Percentiles rank a stretch among this genome's conserved stretches.
These are phyloP conservation scores for Monosporascus cannonballus DNA, from an alignment of 2,329 filamentous ascomycete species.

Conservation along the genomic window DNA sequence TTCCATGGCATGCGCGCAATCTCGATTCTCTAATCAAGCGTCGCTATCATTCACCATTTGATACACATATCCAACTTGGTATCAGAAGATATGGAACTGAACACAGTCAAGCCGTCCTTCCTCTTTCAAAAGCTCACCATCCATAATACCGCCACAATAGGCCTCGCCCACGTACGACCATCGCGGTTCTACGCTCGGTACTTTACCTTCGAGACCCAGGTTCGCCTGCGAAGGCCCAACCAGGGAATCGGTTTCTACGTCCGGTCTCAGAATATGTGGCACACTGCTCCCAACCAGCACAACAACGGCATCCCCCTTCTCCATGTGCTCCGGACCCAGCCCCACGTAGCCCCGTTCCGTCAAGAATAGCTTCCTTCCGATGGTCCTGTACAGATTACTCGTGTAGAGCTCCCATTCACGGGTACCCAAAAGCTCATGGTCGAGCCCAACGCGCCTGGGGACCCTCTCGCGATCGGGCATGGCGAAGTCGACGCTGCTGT, in stretches of 20 bases:
- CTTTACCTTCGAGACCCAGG: too few relatives aligned
- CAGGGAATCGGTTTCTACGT: not conserved
- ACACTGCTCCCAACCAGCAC: constrained; percentile 24
- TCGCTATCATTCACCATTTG: too few relatives aligned
- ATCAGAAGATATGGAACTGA: not conserved
- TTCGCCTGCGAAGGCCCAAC: not conserved
- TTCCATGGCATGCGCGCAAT: too few relatives aligned
- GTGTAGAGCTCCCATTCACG: constrained; percentile 7
- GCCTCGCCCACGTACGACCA: constrained; percentile 26
- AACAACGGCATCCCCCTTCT: constrained; percentile 19
- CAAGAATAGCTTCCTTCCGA: constrained; percentile 17
- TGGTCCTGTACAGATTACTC: constrained; percentile 7
- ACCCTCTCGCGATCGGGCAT: not conserved
- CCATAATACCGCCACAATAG: constrained; percentile 30
- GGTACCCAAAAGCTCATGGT: not conserved
- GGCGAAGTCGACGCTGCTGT: not conserved
- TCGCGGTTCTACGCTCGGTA: not conserved
- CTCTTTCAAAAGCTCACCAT: constrained; percentile 20
- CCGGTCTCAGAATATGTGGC: constrained; percentile 20
- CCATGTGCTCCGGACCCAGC: constrained; percentile 18
- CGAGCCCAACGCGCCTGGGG: constrained; percentile 1
- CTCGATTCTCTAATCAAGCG: too few relatives aligned
- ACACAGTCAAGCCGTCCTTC: not conserved
- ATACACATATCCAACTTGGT: too few relatives aligned
- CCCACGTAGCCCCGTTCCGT: constrained; percentile 24